Base-by-base conservation (phyloP, 1,139 yeast species). In the Lodderomyces pseudojiufengensis region DNA sequence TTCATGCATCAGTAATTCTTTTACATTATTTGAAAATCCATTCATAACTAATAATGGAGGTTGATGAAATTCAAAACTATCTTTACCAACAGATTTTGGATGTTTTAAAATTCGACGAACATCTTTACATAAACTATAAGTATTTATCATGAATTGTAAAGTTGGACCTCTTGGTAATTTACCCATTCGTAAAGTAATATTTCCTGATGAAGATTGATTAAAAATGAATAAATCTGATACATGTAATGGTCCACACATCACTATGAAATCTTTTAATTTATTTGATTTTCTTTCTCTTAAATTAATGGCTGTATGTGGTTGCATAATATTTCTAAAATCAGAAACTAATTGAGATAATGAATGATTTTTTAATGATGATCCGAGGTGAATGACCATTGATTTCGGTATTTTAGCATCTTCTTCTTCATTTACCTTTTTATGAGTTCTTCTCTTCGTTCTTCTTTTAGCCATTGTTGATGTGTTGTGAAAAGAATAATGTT, bases 211-310 rank as follows among this genome's bases (percentile, higher is more conserved):
- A 30, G 87, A 77, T 55, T 87, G 95, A 45, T 90, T 83, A 64
- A 92, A 88, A 18, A 92, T 70, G 63, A 92, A 78, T 54, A 94
- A 61, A 59, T 92, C 96, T 7, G 92, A 73, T 10, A 94, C 96
- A 25, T 96, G 95, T 36, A 92, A 69, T 7, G 98, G 97, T 4
- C 98, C 98, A 26, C 97, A 88, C 97, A 92, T 90, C 15, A 88
- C 95, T 13, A 90, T 76, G 51, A 85, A 92, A 61, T 92, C 98
- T 58, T 84, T 84, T 46, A 92, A 70, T 53, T 80, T 83, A 59
- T 94, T 94, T 31, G 86, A 71, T 58, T 86, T 86, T 36, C 97
- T 71, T 61, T 94, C 98, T 47, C 82, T 73, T 44, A 94, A 73
- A 48, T 80, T 84, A 50, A 87, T 79, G 12, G 97, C 97, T 4